Evolutionary conservation across 768 basidiomycete genomes (phyloP), one percentile per base, ranked within the genome.

Genomic region (Tylopilus subfusipes): DNA sequence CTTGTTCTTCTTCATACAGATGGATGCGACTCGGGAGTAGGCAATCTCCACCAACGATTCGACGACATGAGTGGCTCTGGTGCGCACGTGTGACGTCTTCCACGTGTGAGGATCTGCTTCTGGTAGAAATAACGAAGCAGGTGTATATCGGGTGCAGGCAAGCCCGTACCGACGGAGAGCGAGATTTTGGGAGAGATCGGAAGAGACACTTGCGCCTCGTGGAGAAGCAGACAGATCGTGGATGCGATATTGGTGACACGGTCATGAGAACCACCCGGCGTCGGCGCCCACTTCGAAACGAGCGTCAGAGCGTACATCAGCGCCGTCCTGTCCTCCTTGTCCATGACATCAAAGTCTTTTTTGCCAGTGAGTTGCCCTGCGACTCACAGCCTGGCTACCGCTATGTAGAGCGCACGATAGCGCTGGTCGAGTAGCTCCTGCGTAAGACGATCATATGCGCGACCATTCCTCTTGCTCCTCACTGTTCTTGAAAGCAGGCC

Each of bases 221-320:
- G 77, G 13, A 90, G 72, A 46, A 84, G 75, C 14, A 80, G 70
- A 14, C 75, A 71, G 42, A 90, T 78, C 38, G 86, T 85, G 0
- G 86, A 83, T 5, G 82, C 67, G 57, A 90, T 82, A 64, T 85
- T 84, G 3, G 83, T 84, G 52, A 77, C 72, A 11, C 79, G 76
- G 61, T 89, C 88, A 52, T 88, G 86, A 4, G 82, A 75, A 3
- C 74, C 71, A 4, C 67, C 74, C 13, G 82, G 81, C 2, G 81
- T 79, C 0, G 88, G 86, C 0, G 85, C 86, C 86, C 86, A 89
- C 67, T 89, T 90, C 1, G 77, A 76, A 1, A 79, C 84, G 18
- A 87, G 76, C 9, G 80, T 79, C 19, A 89, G 69, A 29, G 55
- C 33, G 21, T 33, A 24, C 25, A 55, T 18, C 18, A 64, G 63